Evolutionary conservation across 2,329 filamentous ascomycete species (phyloP).

Genomic region (Lachnellula subtilissima): DNA sequence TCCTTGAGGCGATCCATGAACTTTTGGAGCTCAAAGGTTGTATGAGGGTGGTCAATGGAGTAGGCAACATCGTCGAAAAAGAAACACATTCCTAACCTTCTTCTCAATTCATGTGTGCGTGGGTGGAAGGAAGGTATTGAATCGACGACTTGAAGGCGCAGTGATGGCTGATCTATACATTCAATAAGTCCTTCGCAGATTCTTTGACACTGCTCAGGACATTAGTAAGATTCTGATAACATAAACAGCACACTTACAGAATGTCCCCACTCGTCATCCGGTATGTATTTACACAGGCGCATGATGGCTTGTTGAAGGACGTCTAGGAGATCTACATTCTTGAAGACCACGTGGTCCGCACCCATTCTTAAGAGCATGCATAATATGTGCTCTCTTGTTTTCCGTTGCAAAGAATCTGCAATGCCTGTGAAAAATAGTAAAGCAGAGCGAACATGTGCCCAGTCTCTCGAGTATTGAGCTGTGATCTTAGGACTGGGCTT

Average conservation of each 20-base stretch:
- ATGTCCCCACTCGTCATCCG: constrained; percentile 32
- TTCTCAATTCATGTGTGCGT: constrained; percentile 55
- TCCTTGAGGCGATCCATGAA: constrained; percentile 43
- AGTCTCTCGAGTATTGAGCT: constrained; percentile 24
- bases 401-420: constrained; percentile 25
- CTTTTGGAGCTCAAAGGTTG: constrained; percentile 34
- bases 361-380: constrained; percentile 50
- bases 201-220: constrained; percentile 41
- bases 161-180: constrained; percentile 42
- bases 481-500: constrained; percentile 12
- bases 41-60: constrained; percentile 38
- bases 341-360: constrained; percentile 46
- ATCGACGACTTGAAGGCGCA: constrained; percentile 55
- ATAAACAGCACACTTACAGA: constrained; percentile 31
- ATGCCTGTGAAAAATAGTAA: constrained; percentile 20
- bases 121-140: constrained; percentile 51
- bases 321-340: constrained; percentile 38
- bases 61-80: constrained; percentile 50
- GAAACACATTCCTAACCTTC: constrained; percentile 61
- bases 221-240: constrained; percentile 7
- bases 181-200: constrained; percentile 44
- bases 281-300: constrained; percentile 41
- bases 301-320: constrained; percentile 40
- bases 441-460: constrained; percentile 22
- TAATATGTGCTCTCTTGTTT: constrained; percentile 34